Evolutionary conservation across 257 asterid genomes (phyloP).

Genomic region (Capsicum baccatum): DNA sequence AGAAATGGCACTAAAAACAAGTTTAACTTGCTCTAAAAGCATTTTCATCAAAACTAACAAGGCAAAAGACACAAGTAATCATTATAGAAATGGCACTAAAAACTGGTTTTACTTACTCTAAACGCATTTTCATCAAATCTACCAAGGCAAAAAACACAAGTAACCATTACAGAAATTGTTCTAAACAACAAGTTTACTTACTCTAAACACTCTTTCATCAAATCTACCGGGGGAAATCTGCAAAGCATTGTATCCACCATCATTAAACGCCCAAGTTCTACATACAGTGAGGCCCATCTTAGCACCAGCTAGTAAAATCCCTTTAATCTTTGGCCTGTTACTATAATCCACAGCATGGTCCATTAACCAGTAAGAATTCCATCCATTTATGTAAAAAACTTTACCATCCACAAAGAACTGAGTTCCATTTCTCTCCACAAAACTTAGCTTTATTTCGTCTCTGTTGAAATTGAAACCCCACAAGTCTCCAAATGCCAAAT

Average conservation of each 20-base stretch:
- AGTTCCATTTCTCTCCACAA: slow-evolving; percentile 93
- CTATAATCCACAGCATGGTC: slow-evolving; percentile 83
- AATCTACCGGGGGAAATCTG: slow-evolving; percentile 88
- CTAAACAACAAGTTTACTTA: slow-evolving; percentile 43
- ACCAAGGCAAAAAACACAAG: too few relatives aligned
- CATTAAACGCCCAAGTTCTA: slow-evolving; percentile 98
- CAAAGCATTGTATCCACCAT: slow-evolving; percentile 92
- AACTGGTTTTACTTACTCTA: too few relatives aligned
- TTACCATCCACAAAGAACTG: slow-evolving; percentile 85
- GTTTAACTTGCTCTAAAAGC: too few relatives aligned
- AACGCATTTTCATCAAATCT: too few relatives aligned
- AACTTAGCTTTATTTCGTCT: slow-evolving; percentile 56
- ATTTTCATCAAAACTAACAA: too few relatives aligned
- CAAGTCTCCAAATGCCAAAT: slow-evolving; percentile 82
- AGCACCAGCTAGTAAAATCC: slow-evolving; percentile 80
- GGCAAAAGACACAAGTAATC: too few relatives aligned
- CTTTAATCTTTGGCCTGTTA: slow-evolving; percentile 62
- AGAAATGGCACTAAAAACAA: too few relatives aligned
- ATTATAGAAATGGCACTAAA: too few relatives aligned
- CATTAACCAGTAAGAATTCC: slow-evolving; percentile 99
- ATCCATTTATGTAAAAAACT: slow-evolving; percentile 86
- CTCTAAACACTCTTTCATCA: slow-evolving; percentile 83
- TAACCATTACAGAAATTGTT: neutral
- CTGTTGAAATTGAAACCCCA: slow-evolving; percentile 49
- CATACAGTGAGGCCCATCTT: slow-evolving; percentile 97